Evolutionary conservation across 495 filamentous ascomycete species (phyloP).

Genomic region (Penicillium waksmanii): DNA sequence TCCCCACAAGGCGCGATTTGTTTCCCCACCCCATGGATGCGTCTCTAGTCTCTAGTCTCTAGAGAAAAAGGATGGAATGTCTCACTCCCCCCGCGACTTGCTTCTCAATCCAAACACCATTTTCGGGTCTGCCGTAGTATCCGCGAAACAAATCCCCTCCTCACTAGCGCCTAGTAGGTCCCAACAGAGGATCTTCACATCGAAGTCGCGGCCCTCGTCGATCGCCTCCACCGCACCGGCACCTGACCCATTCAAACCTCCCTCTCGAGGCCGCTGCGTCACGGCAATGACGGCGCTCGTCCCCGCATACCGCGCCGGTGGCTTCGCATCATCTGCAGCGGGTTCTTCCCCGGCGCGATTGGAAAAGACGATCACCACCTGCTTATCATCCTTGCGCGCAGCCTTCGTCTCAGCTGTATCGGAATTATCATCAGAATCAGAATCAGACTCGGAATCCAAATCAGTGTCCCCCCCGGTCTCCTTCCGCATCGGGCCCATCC

Average conservation of each 20-base stretch:
- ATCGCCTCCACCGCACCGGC: constrained; percentile 19
- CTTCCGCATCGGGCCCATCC: constrained; percentile 21
- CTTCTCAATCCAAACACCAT: constrained; percentile 45
- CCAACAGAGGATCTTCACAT: constrained; percentile 52
- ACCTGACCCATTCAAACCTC: constrained; percentile 20
- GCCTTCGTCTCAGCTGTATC: neutral
- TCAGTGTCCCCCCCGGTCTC: constrained; percentile 3
- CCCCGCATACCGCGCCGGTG: constrained; percentile 69
- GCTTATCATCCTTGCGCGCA: constrained; percentile 34
- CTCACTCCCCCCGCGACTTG: constrained; percentile 11
- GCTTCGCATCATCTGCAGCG: constrained; percentile 46
- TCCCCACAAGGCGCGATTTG: neutral
- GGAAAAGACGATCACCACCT: constrained; percentile 78
- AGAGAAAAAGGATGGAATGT: constrained; percentile 4
- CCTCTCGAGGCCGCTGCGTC: constrained; percentile 43
- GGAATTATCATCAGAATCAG: neutral
- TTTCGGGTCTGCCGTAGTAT: constrained; percentile 46
- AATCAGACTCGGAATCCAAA: neutral
- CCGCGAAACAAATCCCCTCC: constrained; percentile 54
- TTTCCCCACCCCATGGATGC: constrained; percentile 12
- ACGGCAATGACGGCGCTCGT: constrained; percentile 83
- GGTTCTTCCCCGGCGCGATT: constrained; percentile 79
- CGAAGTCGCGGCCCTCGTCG: constrained; percentile 25
- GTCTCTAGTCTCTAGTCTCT: neutral
- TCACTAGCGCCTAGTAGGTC: constrained; percentile 48